Percentiles rank a stretch among this genome's conserved stretches.
Conservation (phyloP, 192 early-diverging fungal genomes). For the Diversispora epigaea region DNA sequence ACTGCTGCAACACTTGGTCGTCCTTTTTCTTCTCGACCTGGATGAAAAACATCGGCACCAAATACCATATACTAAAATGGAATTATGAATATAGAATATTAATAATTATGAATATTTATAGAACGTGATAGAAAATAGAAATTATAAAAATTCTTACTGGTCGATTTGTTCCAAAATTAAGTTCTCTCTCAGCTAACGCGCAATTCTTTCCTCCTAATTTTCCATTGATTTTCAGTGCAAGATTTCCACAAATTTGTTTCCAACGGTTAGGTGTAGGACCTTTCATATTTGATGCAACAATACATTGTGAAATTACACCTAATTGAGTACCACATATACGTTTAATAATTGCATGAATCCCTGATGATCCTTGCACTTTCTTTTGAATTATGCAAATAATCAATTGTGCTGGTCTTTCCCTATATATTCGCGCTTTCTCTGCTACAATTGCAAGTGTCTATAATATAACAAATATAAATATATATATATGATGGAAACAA, state of each 20-base stretch:
- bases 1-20: slow-evolving; percentile 24
- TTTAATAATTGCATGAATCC: too few species aligned
- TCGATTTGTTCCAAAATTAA: background rate
- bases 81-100: background rate
- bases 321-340: too few species aligned
- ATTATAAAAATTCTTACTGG: background rate
- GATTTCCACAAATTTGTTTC: slow-evolving; percentile 21
- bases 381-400: too few species aligned
- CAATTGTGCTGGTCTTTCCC: too few species aligned
- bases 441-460: too few species aligned
- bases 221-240: background rate
- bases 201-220: slow-evolving; percentile 6
- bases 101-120: background rate
- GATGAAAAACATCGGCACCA: slow-evolving; percentile 13
- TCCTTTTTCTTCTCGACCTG: slow-evolving; percentile 6
- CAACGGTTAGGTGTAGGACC: too few species aligned
- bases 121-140: background rate
- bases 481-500: too few species aligned
- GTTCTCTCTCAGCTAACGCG: background rate
- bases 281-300: too few species aligned
- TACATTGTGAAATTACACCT: too few species aligned
- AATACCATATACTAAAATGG: background rate
- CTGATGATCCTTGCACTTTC: too few species aligned
- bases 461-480: too few species aligned
- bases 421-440: too few species aligned